Evolutionary conservation across 441 rosid species (phyloP).

Genomic region (Gossypium davidsonii): DNA sequence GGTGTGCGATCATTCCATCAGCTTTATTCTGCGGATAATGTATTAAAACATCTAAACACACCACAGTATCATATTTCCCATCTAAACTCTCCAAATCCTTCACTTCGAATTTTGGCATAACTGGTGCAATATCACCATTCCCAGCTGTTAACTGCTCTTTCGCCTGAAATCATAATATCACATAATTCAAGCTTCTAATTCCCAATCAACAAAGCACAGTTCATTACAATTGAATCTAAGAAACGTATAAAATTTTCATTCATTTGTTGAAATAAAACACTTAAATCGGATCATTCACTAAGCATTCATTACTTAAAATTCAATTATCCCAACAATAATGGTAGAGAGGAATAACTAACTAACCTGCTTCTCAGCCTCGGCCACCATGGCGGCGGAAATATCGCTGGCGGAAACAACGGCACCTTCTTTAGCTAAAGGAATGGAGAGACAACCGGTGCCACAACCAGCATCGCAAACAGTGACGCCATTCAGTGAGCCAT

Average conservation of each 20-base stretch:
- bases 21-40: constrained; percentile 91
- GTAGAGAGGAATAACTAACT: neutral
- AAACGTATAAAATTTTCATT: too few species aligned
- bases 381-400: constrained; percentile 87
- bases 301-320: neutral
- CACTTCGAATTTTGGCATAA: constrained; percentile 67
- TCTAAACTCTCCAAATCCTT: constrained; percentile 71
- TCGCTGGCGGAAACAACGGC: constrained; percentile 76
- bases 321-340: neutral
- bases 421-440: constrained; percentile 82
- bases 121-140: constrained; percentile 22
- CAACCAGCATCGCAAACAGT: constrained; percentile 88
- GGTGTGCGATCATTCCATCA: constrained; percentile 84
- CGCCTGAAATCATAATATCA: constrained; percentile 35
- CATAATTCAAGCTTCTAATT: neutral
- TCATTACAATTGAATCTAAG: too few species aligned
- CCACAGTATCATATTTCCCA: constrained; percentile 74
- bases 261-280: too few species aligned
- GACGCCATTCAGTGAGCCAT: constrained; percentile 59
- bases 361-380: constrained; percentile 77
- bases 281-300: neutral
- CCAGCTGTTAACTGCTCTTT: constrained; percentile 45
- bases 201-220: neutral
- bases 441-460: constrained; percentile 64
- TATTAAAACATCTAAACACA: constrained; percentile 80